Percentiles rank a stretch among this genome's conserved stretches.
phyloP scores from a whole-genome alignment of 1,139 yeast species.

The Candida frijolesensis region DNA sequence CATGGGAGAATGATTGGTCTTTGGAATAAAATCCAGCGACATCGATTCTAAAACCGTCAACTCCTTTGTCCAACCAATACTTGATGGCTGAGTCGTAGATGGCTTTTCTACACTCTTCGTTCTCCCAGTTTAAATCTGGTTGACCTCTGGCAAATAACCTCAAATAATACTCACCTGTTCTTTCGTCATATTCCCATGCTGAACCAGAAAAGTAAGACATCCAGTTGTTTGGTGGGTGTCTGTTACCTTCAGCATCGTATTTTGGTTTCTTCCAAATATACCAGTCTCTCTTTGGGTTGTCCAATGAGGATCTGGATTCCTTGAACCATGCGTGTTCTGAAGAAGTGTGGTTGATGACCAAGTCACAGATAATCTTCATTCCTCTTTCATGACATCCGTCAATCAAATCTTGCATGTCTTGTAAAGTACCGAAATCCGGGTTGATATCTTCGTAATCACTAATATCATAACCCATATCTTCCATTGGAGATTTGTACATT shows the following conservation, averaged over 20 bases:
- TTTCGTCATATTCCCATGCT: conserved; percentile 59
- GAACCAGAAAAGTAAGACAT: conserved; percentile 51
- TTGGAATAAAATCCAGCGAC: conserved; percentile 57
- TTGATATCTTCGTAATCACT: conserved; percentile 54
- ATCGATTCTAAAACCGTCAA: conserved; percentile 62
- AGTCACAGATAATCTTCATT: conserved; percentile 54
- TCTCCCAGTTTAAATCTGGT: conserved; percentile 66
- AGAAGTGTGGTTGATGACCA: conserved; percentile 63
- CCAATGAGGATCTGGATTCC: conserved; percentile 52
- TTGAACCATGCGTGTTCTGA: conserved; percentile 59
- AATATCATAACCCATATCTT: conserved; percentile 67
- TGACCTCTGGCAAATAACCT: conserved; percentile 54
- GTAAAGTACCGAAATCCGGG: conserved; percentile 55
- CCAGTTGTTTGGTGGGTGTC: conserved; percentile 63
- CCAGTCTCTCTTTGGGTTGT: conserved; percentile 63
- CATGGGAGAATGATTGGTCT: conserved; percentile 49
- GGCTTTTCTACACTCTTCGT: conserved; percentile 51
- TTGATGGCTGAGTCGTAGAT: conserved; percentile 51
- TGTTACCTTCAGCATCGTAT: conserved; percentile 47
- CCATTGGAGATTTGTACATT: conserved; percentile 59
- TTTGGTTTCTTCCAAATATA: conserved; percentile 57
- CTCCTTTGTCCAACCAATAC: conserved; percentile 59
- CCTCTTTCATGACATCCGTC: conserved; percentile 50
- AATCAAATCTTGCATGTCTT: conserved; percentile 52
- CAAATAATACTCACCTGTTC: conserved; percentile 54